Evolutionary conservation across 2,329 filamentous ascomycete species (phyloP), one percentile per base, ranked within the genome.

Genomic region (Colletotrichum sp.): DNA sequence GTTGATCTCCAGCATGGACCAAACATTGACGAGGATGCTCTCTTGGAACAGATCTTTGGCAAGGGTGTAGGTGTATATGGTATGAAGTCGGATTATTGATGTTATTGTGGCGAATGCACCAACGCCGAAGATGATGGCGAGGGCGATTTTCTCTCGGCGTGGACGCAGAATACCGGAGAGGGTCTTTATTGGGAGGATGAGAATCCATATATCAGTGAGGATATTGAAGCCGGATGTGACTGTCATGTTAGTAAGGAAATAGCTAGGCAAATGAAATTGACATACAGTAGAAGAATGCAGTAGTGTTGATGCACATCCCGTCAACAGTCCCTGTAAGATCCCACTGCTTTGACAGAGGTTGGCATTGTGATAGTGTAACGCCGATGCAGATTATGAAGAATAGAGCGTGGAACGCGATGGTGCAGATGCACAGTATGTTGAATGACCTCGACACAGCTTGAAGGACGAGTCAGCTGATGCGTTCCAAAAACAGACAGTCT

Each of bases 1-100:
- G 71, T 88, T 89, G 74, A 89, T 82, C 77, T 90, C 88, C 66
- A 90, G 84, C 72, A 86, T 84, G 26, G 85, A 86, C 86, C 88
- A 88, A 15, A 88, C 72, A 57, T 86, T 86, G 2, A 86, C 81
- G 2, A 81, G 77, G 36, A 83, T 79, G 24, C 81, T 80, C 55
- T 86, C 80, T 13, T 79, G 80, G 71, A 85, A 85, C 2, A 83
- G 82, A 70, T 87, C 85, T 3, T 67, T 68, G 7, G 85, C 80
- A 18, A 81, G 68, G 12, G 85, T 86, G 75, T 84, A 87, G 5
- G 79, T 81, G 75, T 83, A 80, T 52, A 87, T 85, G 21, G 84
- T 85, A 71, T 86, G 83, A 15, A 87, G 79, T 3, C 86, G 84
- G 24, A 86, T 82, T 39, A 84, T 82, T 8, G 84, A 84, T 72